Percentiles rank a stretch among this genome's conserved stretches.
These are phyloP conservation scores for Rhododendron molle DNA, from an alignment of 148 eudicot species.

Conservation along the genomic window DNA sequence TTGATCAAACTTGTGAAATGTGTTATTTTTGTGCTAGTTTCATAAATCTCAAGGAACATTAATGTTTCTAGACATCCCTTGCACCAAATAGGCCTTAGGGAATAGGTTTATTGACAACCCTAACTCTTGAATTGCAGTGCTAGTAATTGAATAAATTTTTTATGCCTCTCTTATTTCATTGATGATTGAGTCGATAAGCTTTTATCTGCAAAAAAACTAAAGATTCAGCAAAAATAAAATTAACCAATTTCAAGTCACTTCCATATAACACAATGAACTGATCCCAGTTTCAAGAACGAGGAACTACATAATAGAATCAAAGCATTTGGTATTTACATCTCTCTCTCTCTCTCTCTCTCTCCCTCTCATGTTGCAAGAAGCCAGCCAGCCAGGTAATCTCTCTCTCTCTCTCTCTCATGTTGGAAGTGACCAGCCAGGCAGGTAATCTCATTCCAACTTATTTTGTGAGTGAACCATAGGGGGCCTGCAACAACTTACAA, in stretches of 20 bases:
- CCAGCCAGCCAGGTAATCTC: background rate
- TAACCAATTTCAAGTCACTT: background rate
- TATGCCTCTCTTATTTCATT: background rate
- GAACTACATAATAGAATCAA: background rate
- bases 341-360: background rate
- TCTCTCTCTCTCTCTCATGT: background rate
- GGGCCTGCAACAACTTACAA: conserved; percentile 32
- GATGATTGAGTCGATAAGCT: background rate
- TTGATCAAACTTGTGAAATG: background rate
- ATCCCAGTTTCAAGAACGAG: background rate
- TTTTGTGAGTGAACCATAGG: conserved; percentile 28
- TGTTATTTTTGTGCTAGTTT: background rate
- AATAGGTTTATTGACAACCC: background rate
- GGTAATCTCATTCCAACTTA: background rate
- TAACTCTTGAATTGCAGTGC: background rate
- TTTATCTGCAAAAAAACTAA: background rate
- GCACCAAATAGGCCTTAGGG: background rate
- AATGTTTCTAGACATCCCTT: too few relatives aligned
- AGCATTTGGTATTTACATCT: background rate
- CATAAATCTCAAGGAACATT: background rate
- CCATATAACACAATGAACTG: background rate
- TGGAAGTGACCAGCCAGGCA: too few relatives aligned
- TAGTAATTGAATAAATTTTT: background rate
- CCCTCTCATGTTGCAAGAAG: background rate
- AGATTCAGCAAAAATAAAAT: background rate